Evolutionary conservation across 768 basidiomycete species (phyloP).

Genomic region (Lentinula edodes): DNA sequence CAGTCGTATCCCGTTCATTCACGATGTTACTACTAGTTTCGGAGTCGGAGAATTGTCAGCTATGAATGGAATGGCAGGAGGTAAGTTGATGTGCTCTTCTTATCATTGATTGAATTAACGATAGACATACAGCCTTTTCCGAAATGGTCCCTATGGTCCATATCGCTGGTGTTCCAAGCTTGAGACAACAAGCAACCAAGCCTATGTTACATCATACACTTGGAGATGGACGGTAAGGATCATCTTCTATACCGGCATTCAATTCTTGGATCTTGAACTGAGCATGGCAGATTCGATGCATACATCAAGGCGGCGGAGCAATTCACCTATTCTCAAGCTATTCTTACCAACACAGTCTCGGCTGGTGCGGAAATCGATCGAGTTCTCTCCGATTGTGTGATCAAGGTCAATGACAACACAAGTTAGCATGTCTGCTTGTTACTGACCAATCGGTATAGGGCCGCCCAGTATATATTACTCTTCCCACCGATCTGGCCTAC

Average conservation of each 20-base stretch:
- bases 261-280: not conserved
- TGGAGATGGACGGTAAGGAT: slow-evolving; percentile 64
- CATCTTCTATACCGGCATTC: not conserved
- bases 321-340: slow-evolving; percentile 66
- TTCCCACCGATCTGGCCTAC: slow-evolving; percentile 81
- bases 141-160: slow-evolving; percentile 91
- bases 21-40: slow-evolving; percentile 40
- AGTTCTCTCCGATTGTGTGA: slow-evolving; percentile 64
- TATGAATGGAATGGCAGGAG: slow-evolving; percentile 77
- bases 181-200: slow-evolving; percentile 60
- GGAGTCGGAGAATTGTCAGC: slow-evolving; percentile 94
- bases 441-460: slow-evolving; percentile 33
- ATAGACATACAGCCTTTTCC: slow-evolving; percentile 49
- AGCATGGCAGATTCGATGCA: slow-evolving; percentile 67
- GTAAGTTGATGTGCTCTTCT: slow-evolving; percentile 24
- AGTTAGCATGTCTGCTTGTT: not conserved
- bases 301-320: slow-evolving; percentile 73
- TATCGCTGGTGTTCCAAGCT: slow-evolving; percentile 79
- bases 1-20: not conserved
- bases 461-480: slow-evolving; percentile 81
- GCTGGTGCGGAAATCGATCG: slow-evolving; percentile 76
- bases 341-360: slow-evolving; percentile 42
- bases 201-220: slow-evolving; percentile 86
- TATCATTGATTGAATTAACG: not conserved
- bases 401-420: slow-evolving; percentile 29